These are phyloP conservation scores for Phlebiopsis flavidoalba DNA, from an alignment of 768 basidiomycete species.

Conservation along the genomic window DNA sequence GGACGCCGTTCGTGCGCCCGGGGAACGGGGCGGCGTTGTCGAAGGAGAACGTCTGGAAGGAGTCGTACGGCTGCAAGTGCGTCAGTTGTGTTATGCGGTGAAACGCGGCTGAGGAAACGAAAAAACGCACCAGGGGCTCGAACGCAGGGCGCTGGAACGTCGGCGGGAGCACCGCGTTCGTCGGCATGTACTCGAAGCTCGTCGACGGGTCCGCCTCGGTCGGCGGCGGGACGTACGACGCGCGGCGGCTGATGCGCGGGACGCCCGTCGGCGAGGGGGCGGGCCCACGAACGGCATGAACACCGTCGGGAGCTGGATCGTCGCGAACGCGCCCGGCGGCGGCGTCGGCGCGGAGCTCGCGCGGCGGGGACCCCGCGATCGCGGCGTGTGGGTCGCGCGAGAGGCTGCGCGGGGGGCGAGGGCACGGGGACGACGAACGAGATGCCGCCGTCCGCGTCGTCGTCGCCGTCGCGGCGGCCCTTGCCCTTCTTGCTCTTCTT, in stretches of 20 bases:
- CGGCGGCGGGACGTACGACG: constrained; percentile 31
- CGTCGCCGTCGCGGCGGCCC: constrained; percentile 39
- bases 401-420: constrained; percentile 22
- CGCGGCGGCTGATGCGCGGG: constrained; percentile 56
- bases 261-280: constrained; percentile 51
- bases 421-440: constrained; percentile 35
- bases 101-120: constrained; percentile 32
- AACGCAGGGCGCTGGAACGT: constrained; percentile 28
- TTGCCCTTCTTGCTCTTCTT: constrained; percentile 53
- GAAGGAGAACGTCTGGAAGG: constrained; percentile 9
- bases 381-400: constrained; percentile 40
- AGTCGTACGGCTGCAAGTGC: neutral
- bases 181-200: constrained; percentile 53
- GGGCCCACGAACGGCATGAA: constrained; percentile 61
- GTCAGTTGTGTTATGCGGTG: neutral
- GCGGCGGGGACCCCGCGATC: constrained; percentile 31
- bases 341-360: constrained; percentile 60
- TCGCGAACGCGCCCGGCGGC: constrained; percentile 49
- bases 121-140: constrained; percentile 37
- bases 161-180: constrained; percentile 36
- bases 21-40: constrained; percentile 10
- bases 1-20: constrained; percentile 46
- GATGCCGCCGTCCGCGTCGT: constrained; percentile 48
- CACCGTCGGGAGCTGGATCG: constrained; percentile 65
- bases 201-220: constrained; percentile 33